Percentiles rank a stretch among this genome's conserved stretches.
These are phyloP conservation scores for Phytopythium sindhum DNA, from an alignment of 352 stramenopile species.

Conservation along the genomic window DNA sequence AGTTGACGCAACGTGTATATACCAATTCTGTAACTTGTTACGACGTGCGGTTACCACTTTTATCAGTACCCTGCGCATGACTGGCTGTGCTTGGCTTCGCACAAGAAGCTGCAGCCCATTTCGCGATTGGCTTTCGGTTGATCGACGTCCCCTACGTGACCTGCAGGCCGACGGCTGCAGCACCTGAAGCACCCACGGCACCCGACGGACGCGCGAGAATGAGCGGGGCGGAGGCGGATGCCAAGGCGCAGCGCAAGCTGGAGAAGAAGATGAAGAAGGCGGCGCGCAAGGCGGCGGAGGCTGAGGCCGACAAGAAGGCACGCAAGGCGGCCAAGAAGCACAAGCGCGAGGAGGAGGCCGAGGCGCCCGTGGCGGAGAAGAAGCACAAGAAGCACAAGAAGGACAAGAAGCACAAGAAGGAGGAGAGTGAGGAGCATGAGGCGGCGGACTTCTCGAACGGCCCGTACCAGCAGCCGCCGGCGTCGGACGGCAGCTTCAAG, in stretches of 20 bases:
- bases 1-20: neutral
- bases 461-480: conserved; percentile 67
- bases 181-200: too few relatives aligned
- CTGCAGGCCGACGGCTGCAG: too few relatives aligned
- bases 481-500: conserved; percentile 69
- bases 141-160: too few relatives aligned
- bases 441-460: conserved; percentile 53
- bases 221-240: conserved; percentile 15
- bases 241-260: conserved; percentile 40
- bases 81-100: conserved; percentile 26
- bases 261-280: conserved; percentile 46
- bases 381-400: conserved; percentile 36
- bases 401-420: conserved; percentile 53
- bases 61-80: conserved; percentile 3
- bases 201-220: conserved; percentile 10
- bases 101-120: neutral
- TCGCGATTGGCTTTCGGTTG: neutral
- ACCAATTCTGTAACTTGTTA: neutral
- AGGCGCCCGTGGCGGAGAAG: conserved; percentile 13
- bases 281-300: conserved; percentile 26
- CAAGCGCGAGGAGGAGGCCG: conserved; percentile 23
- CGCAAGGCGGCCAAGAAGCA: conserved; percentile 15
- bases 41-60: neutral
- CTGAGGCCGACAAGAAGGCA: conserved; percentile 19
- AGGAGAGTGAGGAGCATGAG: conserved; percentile 17